Conservation (phyloP, 768 basidiomycete species). For the Phaeotremella skinneri region DNA sequence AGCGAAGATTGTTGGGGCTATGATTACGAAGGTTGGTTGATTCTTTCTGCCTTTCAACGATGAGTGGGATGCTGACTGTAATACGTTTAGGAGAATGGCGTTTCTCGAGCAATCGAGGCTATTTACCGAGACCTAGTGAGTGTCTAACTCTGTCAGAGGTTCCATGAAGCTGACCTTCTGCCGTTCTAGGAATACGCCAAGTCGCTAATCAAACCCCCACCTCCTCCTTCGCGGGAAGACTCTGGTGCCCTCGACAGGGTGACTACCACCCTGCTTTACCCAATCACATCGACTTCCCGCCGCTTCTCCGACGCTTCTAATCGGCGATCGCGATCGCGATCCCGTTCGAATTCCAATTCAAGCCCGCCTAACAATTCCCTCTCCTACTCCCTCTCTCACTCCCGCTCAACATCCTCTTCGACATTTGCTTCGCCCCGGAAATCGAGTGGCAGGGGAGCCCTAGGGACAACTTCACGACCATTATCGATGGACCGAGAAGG, state of each 20-base stretch:
- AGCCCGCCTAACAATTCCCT: no score
- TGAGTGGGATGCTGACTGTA: no score
- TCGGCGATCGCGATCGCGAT: not conserved
- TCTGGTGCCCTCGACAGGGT: slow-evolving; percentile 22
- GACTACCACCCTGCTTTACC: slow-evolving; percentile 20
- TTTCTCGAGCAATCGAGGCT: slow-evolving; percentile 84
- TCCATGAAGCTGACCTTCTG: not conserved
- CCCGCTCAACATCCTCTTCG: no score
- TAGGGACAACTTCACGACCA: not conserved
- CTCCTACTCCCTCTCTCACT: no score
- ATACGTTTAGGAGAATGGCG: slow-evolving; percentile 80
- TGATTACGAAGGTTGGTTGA: slow-evolving; percentile 70
- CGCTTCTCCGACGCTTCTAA: not conserved
- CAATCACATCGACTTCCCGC: slow-evolving; percentile 9
- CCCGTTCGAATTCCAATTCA: not conserved
- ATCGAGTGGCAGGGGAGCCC: no score
- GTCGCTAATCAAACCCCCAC: slow-evolving; percentile 68
- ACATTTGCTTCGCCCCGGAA: no score
- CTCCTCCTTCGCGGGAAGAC: slow-evolving; percentile 3
- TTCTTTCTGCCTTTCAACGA: not conserved
- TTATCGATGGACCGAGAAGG: not conserved
- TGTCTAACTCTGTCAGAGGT: not conserved
- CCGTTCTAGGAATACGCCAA: slow-evolving; percentile 75
- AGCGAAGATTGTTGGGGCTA: slow-evolving; percentile 78
- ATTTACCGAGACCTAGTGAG: slow-evolving; percentile 82